Evolutionary conservation across 177 flowering plant genomes (phyloP), one percentile per base, ranked within the genome.

Genomic region (Vitis hybrid): DNA sequence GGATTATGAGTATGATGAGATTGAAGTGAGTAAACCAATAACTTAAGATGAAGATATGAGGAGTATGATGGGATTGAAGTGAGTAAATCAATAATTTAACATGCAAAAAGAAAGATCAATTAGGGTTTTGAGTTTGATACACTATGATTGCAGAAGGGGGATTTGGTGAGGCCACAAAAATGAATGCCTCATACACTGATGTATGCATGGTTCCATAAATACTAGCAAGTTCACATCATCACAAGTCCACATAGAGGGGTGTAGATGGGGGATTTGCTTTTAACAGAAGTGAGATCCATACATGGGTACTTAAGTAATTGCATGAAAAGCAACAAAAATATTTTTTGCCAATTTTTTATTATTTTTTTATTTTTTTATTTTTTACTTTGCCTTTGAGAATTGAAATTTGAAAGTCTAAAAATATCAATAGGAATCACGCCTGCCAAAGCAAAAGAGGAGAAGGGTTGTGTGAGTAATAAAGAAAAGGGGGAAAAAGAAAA

Each of bases 371-470:
- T 26, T 26, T 26, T 26, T 26, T 2, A 26, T 26, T 26, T 65
- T 68, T 75, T n/a, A 30, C 70, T 80, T 76, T 67, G 72, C 63
- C 70, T 80, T 77, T 76, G 65, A 71, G 66, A 23, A 74, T 82
- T 72, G 67, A 72, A 75, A 60, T 49, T 52, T 65, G 30, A 26
- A 26, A 26, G 30, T 26, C 30, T 26, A 26, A 26, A 26, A 26
- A 26, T 26, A 77, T 50, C 66, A 71, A 66, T 48, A 60, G 72
- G 83, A 79, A 78, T 81, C 84, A 76, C 72, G 77, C 59, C 82
- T 81, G 83, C 75, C 78, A 83, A 89, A 83, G 90, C 78, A 80
- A 83, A 84, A 86, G 85, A 51, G 73, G 65, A 63, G 62, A 64
- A 18, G 62, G 58, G 40, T 56, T 49, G 75, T 26, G 30, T 26